Evolutionary conservation across 345 rosid genomes (phyloP), one percentile per base, ranked within the genome.

Genomic region (Populus nigra): DNA sequence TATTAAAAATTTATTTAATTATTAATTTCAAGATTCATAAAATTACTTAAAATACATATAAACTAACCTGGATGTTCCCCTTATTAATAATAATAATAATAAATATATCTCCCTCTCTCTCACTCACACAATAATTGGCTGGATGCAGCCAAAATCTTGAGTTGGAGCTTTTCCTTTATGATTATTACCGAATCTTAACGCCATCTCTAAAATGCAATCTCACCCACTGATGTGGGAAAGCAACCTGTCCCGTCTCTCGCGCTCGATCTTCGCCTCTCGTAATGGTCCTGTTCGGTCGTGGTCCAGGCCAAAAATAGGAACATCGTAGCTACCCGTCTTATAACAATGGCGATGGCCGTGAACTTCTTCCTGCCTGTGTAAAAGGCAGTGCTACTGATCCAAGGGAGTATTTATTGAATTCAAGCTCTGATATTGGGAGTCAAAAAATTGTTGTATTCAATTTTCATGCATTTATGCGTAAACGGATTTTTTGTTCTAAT

Each of bases 221-320:
- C 68, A 41, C 55, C 69, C 27, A 41, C 68, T 63, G 57, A 62
- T 5, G 76, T 73, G 38, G 76, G 76, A 29, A 74, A 63, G 43
- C 27, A 7, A 36, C 12, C 23, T 5, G 33, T 33, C 65, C 65
- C 53, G 0, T 41, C 69, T 62, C 66, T 38, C 20, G 57, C 47
- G 17, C 45, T n/a, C 27, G 13, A 11, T 33, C 20, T 15, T 7
- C 27, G 15, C 49, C 23, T 36, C 25, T 8, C 5, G 0, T 18
- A 17, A 9, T 68, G 50, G 29, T 57, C 18, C 29, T 41, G 25
- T 20, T 41, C 8, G 29, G 33, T 41, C 3, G 29, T 69, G 53
- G 53, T 11, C 47, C 41, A 13, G 31, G 29, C 50, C 18, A 47
- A 13, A 41, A 47, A 23, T 9, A 59, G 63, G 63, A 59, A 10